Evolutionary conservation across 2,329 filamentous ascomycete genomes (phyloP).

Genomic region (Fusarium napiforme): DNA sequence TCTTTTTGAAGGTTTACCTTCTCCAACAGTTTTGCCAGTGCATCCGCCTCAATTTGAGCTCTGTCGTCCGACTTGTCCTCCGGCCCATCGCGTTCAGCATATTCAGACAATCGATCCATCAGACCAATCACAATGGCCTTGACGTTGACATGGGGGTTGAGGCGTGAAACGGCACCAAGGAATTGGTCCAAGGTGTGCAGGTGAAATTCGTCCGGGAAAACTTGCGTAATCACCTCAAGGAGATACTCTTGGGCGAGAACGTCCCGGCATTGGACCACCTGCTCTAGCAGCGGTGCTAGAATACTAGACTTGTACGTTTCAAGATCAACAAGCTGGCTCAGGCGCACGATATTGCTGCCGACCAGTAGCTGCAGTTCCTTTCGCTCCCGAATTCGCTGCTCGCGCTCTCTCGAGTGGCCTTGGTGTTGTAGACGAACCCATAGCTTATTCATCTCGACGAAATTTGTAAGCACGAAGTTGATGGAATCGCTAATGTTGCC

Average conservation of each 20-base stretch:
- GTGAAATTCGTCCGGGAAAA: slow-evolving; percentile 98
- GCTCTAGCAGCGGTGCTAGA: slow-evolving; percentile 87
- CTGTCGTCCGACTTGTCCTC: slow-evolving; percentile 74
- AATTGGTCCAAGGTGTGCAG: slow-evolving; percentile 96
- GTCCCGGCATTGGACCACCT: slow-evolving; percentile 97
- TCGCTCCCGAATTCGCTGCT: slow-evolving; percentile 91
- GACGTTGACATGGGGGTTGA: slow-evolving; percentile 97
- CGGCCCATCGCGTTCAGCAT: slow-evolving; percentile 88
- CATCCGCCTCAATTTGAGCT: slow-evolving; percentile 84
- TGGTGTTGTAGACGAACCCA: slow-evolving; percentile 99
- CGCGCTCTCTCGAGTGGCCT: slow-evolving; percentile 92
- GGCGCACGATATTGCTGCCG: slow-evolving; percentile 92
- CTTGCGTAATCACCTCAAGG: slow-evolving; percentile 97
- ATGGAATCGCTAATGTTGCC: slow-evolving; percentile 97
- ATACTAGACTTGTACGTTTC: slow-evolving; percentile 94
- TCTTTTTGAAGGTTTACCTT: slow-evolving; percentile 78
- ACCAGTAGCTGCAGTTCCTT: slow-evolving; percentile 96
- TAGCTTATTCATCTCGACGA: slow-evolving; percentile 99
- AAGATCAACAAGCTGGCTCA: slow-evolving; percentile 95
- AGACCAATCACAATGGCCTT: slow-evolving; percentile 98
- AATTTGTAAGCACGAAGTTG: slow-evolving; percentile 97
- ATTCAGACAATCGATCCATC: slow-evolving; percentile 95
- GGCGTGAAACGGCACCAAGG: slow-evolving; percentile 87
- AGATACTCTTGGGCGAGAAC: slow-evolving; percentile 97
- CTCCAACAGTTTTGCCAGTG: slow-evolving; percentile 80